Percentiles rank a stretch among this genome's conserved stretches.
Conservation (phyloP, 768 basidiomycete species). For the Albatrellus ellisii region DNA sequence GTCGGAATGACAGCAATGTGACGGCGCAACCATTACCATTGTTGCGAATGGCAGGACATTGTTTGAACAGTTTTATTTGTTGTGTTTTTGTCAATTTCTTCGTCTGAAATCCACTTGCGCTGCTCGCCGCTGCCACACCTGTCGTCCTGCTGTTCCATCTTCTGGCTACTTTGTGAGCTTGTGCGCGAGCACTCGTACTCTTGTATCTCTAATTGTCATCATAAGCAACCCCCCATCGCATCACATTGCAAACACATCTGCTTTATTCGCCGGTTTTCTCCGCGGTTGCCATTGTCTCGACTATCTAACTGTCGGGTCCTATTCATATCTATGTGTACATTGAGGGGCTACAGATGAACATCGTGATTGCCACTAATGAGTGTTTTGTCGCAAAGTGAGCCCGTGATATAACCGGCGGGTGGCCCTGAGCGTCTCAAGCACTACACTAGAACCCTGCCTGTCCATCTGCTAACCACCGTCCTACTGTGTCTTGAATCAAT, state of each 20-base stretch:
- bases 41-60: not conserved
- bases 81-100: not conserved
- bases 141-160: not conserved
- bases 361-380: no score
- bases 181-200: not conserved
- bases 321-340: no score
- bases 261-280: not conserved
- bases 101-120: not conserved
- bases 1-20: conserved; percentile 15
- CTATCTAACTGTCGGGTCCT: no score
- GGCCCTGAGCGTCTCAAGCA: no score
- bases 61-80: not conserved
- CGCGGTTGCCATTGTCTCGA: not conserved
- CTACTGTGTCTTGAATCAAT: no score
- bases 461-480: no score
- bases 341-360: no score
- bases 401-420: no score
- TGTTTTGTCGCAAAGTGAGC: no score
- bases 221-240: not conserved
- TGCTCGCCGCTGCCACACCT: not conserved
- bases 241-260: not conserved
- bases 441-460: no score
- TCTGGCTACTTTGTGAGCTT: no score
- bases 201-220: conserved; percentile 1
- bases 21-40: not conserved